Percentiles rank a stretch among this genome's conserved stretches.
phyloP scores from a whole-genome alignment of 345 rosid species.

The Euphorbia peplus region DNA sequence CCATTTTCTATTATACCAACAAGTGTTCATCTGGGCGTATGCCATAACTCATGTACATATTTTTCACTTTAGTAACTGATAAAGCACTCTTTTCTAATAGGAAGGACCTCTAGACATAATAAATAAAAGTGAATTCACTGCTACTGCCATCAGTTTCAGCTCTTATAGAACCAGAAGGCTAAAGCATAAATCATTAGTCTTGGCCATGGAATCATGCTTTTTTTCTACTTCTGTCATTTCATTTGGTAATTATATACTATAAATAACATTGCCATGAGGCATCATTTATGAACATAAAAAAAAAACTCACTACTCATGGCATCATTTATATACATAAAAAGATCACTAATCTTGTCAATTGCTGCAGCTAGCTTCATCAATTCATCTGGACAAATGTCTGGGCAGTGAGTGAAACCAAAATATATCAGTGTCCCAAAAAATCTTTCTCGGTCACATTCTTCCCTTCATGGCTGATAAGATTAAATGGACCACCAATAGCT shows the following conservation, averaged over 20 bases:
- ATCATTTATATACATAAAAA: slow-evolving; percentile 4
- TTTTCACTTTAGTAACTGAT: background rate
- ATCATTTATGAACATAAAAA: background rate
- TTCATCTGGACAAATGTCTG: slow-evolving; percentile 98
- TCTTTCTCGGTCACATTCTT: slow-evolving; percentile 74
- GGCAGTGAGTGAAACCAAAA: slow-evolving; percentile 98
- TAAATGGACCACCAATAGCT: too few relatives aligned
- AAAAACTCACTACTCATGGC: too few relatives aligned
- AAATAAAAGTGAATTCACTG: background rate
- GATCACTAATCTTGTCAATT: slow-evolving; percentile 86
- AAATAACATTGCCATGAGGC: background rate
- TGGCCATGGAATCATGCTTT: background rate
- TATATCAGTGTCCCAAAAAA: slow-evolving; percentile 74
- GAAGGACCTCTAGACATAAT: background rate
- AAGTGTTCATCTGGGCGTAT: background rate
- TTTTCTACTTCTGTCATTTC: background rate
- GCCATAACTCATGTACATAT: too few relatives aligned
- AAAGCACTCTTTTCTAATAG: too few relatives aligned
- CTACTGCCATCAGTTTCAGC: background rate
- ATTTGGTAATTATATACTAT: background rate
- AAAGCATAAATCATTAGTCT: background rate
- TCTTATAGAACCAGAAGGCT: background rate
- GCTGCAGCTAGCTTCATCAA: slow-evolving; percentile 77
- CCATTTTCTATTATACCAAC: background rate
- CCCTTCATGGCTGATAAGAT: slow-evolving; percentile 78